These are phyloP conservation scores for Botrytis galanthina DNA, from an alignment of 2,329 filamentous ascomycete species.

Conservation along the genomic window DNA sequence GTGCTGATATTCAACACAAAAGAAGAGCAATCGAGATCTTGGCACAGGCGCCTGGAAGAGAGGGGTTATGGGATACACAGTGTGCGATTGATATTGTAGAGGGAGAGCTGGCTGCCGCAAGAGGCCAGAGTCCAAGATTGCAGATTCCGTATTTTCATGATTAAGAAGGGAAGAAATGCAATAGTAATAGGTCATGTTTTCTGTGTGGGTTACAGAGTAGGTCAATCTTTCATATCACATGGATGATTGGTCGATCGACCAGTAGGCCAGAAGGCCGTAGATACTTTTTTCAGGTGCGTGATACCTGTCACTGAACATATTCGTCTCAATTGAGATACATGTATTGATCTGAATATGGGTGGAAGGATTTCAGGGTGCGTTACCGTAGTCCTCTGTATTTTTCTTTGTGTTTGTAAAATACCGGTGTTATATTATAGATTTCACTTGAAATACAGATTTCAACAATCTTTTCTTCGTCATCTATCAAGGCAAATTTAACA, in stretches of 20 bases:
- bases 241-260: too few species aligned
- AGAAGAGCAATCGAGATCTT: slow-evolving; percentile 30
- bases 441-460: background rate
- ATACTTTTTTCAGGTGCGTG: background rate
- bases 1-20: slow-evolving; percentile 22
- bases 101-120: slow-evolving; percentile 10
- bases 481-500: background rate
- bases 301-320: background rate
- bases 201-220: background rate
- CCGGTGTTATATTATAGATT: background rate
- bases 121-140: background rate
- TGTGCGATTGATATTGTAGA: slow-evolving; percentile 28
- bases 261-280: background rate
- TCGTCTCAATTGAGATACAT: background rate
- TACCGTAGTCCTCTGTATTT: background rate
- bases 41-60: slow-evolving; percentile 27
- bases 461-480: background rate
- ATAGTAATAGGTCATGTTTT: background rate
- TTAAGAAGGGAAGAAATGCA: background rate
- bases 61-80: slow-evolving; percentile 36
- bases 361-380: background rate
- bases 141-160: background rate
- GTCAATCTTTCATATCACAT: background rate
- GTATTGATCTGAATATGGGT: background rate
- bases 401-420: background rate